These are phyloP conservation scores for Amanita rubescens DNA, from an alignment of 768 basidiomycete species.

Conservation along the genomic window DNA sequence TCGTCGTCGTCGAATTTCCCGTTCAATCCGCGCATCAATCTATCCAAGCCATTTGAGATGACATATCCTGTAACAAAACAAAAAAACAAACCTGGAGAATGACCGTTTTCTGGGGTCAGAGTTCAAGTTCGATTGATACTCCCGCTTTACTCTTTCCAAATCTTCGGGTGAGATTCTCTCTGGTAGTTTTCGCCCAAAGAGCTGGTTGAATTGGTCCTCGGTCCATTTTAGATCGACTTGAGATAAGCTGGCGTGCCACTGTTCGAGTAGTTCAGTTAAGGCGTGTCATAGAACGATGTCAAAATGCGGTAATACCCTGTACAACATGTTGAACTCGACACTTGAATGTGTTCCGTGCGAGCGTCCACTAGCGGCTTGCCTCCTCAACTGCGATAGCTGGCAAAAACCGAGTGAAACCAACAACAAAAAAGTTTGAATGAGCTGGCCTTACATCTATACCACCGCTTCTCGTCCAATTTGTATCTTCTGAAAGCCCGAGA, in stretches of 20 bases:
- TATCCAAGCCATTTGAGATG: conserved; percentile 19
- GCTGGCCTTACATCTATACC: neutral
- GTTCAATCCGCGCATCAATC: conserved; percentile 36
- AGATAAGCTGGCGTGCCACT: conserved; percentile 55
- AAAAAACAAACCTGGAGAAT: conserved; percentile 34
- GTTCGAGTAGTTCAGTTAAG: neutral
- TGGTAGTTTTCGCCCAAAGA: conserved; percentile 32
- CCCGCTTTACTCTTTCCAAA: conserved; percentile 14
- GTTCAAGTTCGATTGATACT: conserved; percentile 3
- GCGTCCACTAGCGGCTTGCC: conserved; percentile 17
- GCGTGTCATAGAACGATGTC: neutral
- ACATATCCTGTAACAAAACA: too few species aligned
- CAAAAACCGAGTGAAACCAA: neutral
- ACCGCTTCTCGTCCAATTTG: conserved; percentile 30
- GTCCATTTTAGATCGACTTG: conserved; percentile 46
- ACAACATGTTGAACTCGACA: conserved; percentile 58
- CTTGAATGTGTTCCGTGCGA: conserved; percentile 63
- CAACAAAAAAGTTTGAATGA: neutral
- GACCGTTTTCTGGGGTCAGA: conserved; percentile 30
- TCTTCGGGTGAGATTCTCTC: conserved; percentile 25
- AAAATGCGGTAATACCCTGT: conserved; percentile 24
- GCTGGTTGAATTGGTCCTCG: conserved; percentile 32
- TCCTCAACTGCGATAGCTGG: conserved; percentile 1
- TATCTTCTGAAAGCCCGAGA: conserved; percentile 47
- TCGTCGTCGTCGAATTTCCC: conserved; percentile 47